Evolutionary conservation across 106 monocot species (phyloP).

Genomic region (Acorus calamus): DNA sequence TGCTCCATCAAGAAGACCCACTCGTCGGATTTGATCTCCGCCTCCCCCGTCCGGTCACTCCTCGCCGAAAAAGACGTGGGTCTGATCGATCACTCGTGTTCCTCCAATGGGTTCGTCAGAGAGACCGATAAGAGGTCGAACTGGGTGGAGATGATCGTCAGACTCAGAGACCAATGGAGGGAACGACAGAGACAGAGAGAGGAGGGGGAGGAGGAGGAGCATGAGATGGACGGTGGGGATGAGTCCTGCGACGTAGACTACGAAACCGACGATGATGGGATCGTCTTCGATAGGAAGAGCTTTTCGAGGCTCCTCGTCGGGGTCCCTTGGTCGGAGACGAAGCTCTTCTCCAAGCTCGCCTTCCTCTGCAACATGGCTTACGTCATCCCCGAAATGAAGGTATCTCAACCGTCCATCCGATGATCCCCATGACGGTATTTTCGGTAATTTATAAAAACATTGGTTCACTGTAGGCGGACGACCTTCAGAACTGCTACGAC

Average conservation of each 20-base stretch:
- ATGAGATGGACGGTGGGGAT: conserved; percentile 4
- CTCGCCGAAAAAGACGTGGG: conserved; percentile 12
- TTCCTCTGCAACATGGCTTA: conserved; percentile 91
- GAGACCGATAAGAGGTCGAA: conserved; percentile 19
- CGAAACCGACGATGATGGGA: conserved; percentile 34
- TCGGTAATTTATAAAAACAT: no score
- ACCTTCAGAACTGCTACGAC: conserved; percentile 34
- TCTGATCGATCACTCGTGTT: background rate
- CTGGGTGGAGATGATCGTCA: conserved; percentile 55
- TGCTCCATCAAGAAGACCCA: conserved; percentile 14
- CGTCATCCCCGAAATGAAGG: conserved; percentile 62
- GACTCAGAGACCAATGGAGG: conserved; percentile 54
- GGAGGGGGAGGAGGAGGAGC: conserved; percentile 6
- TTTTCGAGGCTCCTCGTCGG: conserved; percentile 32
- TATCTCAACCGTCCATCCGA: background rate
- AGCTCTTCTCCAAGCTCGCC: conserved; percentile 61
- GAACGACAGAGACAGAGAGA: conserved; percentile 17
- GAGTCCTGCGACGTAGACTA: conserved; percentile 40
- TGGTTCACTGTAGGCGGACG: conserved; percentile 31
- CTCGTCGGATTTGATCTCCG: background rate
- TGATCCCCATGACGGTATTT: background rate
- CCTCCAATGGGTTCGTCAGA: background rate
- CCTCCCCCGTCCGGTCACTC: conserved; percentile 17
- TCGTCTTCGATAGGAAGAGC: conserved; percentile 34
- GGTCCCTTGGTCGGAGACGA: conserved; percentile 36